Evolutionary conservation across 225 moss, liverwort and hornwort species (phyloP).

Genomic region (Sphagnum contortum): DNA sequence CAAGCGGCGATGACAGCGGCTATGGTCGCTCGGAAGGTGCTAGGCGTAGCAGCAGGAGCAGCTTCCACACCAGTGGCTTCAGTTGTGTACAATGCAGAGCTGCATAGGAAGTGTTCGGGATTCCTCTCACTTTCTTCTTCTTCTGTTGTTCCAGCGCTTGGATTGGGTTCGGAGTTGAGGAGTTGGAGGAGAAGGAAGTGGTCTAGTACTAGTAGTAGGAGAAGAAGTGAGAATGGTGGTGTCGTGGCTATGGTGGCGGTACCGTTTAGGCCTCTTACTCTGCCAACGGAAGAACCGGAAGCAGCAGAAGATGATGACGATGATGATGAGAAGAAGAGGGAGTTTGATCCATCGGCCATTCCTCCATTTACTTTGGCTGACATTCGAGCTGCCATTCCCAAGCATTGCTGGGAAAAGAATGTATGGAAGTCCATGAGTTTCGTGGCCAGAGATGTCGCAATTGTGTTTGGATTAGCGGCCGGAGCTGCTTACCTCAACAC

Average conservation of each 20-base stretch:
- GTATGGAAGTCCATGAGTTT: conserved; percentile 80
- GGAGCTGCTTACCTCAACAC: conserved; percentile 73
- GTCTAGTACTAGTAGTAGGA: too few relatives aligned
- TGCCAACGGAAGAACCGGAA: conserved; percentile 31
- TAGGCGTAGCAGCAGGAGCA: too few relatives aligned
- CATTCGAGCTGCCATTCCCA: conserved; percentile 85
- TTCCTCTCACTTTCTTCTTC: too few relatives aligned
- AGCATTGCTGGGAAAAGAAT: conserved; percentile 91
- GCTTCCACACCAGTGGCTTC: too few relatives aligned
- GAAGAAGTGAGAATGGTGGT: too few relatives aligned
- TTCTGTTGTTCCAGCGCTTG: too few relatives aligned
- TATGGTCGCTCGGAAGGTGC: too few relatives aligned
- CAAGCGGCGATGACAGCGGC: too few relatives aligned
- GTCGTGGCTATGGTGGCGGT: conserved; percentile 30
- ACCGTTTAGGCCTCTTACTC: conserved; percentile 45
- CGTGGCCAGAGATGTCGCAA: conserved; percentile 61
- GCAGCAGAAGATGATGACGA: conserved; percentile 9
- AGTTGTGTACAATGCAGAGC: too few relatives aligned
- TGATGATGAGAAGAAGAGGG: background rate
- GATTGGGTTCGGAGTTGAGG: too few relatives aligned
- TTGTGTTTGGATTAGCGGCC: conserved; percentile 71
- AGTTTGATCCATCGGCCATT: conserved; percentile 49
- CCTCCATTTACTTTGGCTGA: conserved; percentile 75
- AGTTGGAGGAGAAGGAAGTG: too few relatives aligned
- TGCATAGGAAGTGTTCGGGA: too few relatives aligned